A percentile compares a stretch with the other conserved stretches of the same genome.
phyloP scores from a whole-genome alignment of 768 basidiomycete species.

The Suillus subalutaceus region DNA sequence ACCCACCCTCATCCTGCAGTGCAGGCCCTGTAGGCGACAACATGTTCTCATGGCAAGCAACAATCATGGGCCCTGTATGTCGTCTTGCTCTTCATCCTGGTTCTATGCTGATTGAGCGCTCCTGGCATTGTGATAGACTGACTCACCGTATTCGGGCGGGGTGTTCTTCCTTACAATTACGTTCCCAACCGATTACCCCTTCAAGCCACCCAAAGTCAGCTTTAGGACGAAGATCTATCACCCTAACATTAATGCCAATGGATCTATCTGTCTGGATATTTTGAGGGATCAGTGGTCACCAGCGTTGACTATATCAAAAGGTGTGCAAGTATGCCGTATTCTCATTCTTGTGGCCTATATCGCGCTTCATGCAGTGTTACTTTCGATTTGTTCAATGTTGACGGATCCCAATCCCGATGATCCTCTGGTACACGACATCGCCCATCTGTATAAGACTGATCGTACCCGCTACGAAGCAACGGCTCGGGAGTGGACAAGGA shows the following conservation, averaged over 20 bases:
- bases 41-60: constrained; percentile 99
- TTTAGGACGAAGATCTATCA: constrained; percentile 99
- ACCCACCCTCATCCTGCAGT: constrained; percentile 99
- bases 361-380: constrained; percentile 59
- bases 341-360: constrained; percentile 11
- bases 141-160: constrained; percentile 98
- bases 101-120: constrained; percentile 20
- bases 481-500: constrained; percentile 99
- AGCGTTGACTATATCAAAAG: constrained; percentile 98
- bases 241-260: constrained; percentile 99
- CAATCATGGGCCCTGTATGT: constrained; percentile 98
- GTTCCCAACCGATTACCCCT: constrained; percentile 98
- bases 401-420: constrained; percentile 99
- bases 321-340: constrained; percentile 43
- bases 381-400: constrained; percentile 99
- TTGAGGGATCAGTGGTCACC: constrained; percentile 99
- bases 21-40: constrained; percentile 98
- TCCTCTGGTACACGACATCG: constrained; percentile 97
- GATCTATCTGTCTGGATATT: constrained; percentile 98
- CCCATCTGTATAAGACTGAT: constrained; percentile 99
- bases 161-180: constrained; percentile 97
- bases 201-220: constrained; percentile 99
- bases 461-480: constrained; percentile 96
- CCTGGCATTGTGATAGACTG: constrained; percentile 59
- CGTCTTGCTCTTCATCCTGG: constrained; percentile 6